Percentiles rank a stretch among this genome's conserved stretches.
Conservation (phyloP, 2,329 filamentous ascomycete genomes). For the Fusarium algeriense region DNA sequence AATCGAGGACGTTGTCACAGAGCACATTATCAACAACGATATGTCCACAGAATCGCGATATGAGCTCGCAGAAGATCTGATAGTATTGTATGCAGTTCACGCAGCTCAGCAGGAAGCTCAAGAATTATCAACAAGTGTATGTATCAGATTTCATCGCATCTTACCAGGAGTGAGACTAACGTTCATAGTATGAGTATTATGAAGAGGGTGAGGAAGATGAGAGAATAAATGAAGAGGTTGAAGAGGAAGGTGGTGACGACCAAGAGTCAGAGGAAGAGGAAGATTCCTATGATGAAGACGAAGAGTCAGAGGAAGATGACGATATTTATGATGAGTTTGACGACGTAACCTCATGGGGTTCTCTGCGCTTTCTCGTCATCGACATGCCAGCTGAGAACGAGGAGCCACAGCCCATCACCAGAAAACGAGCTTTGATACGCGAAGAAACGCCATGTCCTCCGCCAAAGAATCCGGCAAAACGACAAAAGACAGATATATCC, state of each 20-base stretch:
- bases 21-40: slow-evolving; percentile 29
- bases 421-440: slow-evolving; percentile 29
- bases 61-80: slow-evolving; percentile 24
- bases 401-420: slow-evolving; percentile 11
- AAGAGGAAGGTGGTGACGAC: neutral
- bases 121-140: slow-evolving; percentile 24
- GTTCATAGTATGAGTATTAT: slow-evolving; percentile 37
- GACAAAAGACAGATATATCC: slow-evolving; percentile 23
- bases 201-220: slow-evolving; percentile 19
- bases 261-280: slow-evolving; percentile 2
- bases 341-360: slow-evolving; percentile 14
- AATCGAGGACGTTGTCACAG: slow-evolving; percentile 22
- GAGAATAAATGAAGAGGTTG: neutral
- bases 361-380: slow-evolving; percentile 13
- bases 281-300: slow-evolving; percentile 19
- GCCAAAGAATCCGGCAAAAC: slow-evolving; percentile 26
- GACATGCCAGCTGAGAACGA: slow-evolving; percentile 20
- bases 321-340: slow-evolving; percentile 13
- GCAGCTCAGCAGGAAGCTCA: slow-evolving; percentile 10
- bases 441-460: slow-evolving; percentile 22
- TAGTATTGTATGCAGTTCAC: slow-evolving; percentile 16
- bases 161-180: slow-evolving; percentile 13
- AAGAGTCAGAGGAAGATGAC: slow-evolving; percentile 10
- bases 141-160: neutral
- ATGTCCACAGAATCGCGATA: slow-evolving; percentile 1